phyloP scores from a whole-genome alignment of 2,329 filamentous ascomycete genomes.

The Sordariomycetes sp. region DNA sequence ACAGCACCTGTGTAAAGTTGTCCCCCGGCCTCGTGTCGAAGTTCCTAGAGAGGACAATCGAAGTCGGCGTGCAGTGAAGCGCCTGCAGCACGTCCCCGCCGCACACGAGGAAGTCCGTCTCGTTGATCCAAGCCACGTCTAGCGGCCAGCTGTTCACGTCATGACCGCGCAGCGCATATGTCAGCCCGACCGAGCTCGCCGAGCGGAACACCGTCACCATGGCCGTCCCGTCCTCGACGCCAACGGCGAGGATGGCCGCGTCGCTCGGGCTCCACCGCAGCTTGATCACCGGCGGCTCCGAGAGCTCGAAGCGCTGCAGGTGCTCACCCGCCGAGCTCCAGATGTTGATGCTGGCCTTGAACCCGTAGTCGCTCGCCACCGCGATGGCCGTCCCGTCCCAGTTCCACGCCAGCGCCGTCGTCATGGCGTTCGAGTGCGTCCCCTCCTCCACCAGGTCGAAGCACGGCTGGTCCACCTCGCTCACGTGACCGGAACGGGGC shows the following conservation, averaged over 20 bases:
- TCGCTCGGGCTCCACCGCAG: slow-evolving; percentile 46
- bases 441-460: slow-evolving; percentile 38
- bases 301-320: slow-evolving; percentile 38
- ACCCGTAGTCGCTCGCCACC: slow-evolving; percentile 40
- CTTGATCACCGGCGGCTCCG: slow-evolving; percentile 48
- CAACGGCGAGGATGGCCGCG: slow-evolving; percentile 39
- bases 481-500: slow-evolving; percentile 24
- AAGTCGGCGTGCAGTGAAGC: slow-evolving; percentile 30
- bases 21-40: slow-evolving; percentile 41
- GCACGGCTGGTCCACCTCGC: slow-evolving; percentile 23
- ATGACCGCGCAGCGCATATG: slow-evolving; percentile 33
- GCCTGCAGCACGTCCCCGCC: slow-evolving; percentile 40
- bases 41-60: slow-evolving; percentile 30
- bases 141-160: slow-evolving; percentile 35
- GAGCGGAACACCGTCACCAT: slow-evolving; percentile 42
- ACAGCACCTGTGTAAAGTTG: slow-evolving; percentile 40
- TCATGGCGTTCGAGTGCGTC: slow-evolving; percentile 34
- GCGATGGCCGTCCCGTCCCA: slow-evolving; percentile 41
- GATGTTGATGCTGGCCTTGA: slow-evolving; percentile 38
- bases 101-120: slow-evolving; percentile 43
- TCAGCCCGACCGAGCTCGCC: slow-evolving; percentile 26
- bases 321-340: slow-evolving; percentile 39
- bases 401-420: slow-evolving; percentile 49
- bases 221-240: slow-evolving; percentile 36
- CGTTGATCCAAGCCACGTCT: slow-evolving; percentile 46